Evolutionary conservation across 2,329 filamentous ascomycete genomes (phyloP), one percentile per base, ranked within the genome.

Genomic region (Diplocarpon rosae): DNA sequence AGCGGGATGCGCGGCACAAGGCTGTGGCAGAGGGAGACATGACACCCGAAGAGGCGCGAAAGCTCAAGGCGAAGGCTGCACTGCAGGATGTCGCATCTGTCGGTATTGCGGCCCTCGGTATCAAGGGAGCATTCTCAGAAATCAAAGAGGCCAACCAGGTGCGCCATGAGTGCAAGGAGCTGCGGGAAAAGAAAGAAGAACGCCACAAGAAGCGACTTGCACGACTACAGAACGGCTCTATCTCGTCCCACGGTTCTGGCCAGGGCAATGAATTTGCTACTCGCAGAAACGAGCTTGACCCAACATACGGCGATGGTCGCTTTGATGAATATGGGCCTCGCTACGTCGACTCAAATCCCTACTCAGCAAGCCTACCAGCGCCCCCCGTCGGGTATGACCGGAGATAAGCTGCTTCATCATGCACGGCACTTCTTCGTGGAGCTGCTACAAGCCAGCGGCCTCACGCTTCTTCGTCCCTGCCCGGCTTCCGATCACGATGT

Each of bases 111-210:
- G 78, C 76, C 17, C 66, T 83, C 43, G 78, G 80, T 61, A 77
- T 83, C 65, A 82, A 81, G 61, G 72, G 74, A 40, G 78, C 79
- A 70, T 49, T 58, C 27, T 70, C 68, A 5, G 78, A 82, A 60
- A 83, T 80, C 76, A 78, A 81, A 62, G 75, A 82, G 58, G 76
- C 78, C 63, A 74, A 76, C 47, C 72, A 80, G 61, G 70, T 79
- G 60, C 69, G 74, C 48, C 70, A 73, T 52, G 69, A 72, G 56
- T 69, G 69, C 43, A 65, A 69, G 42, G 70, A 78, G 50, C 70
- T 80, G 46, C 69, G 74, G 52, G 59, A 66, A 39, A 66, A 73
- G 54, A 63, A 66, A 42, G 63, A 68, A 57, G 59, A 68, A 42
- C 56, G 63, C 50, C 64, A 66, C 48, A 63, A 64, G 51, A 67